These are phyloP conservation scores for Malassezia slooffiae DNA, from an alignment of 1,284 basidiomycete species.

Conservation along the genomic window DNA sequence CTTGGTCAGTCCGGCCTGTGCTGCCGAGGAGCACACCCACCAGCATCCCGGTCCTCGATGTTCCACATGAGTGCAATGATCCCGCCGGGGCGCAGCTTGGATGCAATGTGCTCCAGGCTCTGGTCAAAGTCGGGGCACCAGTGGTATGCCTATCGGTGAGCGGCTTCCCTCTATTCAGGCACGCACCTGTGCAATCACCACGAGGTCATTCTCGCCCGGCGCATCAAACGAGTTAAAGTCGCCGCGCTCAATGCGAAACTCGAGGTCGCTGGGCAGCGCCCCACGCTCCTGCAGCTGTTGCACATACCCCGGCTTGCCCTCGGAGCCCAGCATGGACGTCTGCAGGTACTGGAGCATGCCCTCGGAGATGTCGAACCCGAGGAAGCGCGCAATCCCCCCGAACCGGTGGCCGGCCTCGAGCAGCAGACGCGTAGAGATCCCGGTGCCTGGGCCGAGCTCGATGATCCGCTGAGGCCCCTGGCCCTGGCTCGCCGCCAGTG, in stretches of 20 bases:
- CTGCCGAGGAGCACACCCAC: constrained; percentile 2
- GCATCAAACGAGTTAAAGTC: constrained; percentile 30
- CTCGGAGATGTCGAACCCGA: constrained; percentile 26
- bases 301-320: constrained; percentile 9
- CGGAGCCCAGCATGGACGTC: constrained; percentile 15
- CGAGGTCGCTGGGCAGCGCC: constrained; percentile 13
- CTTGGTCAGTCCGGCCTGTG: too few relatives aligned
- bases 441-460: constrained; percentile 39
- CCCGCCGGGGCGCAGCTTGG: constrained; percentile 24
- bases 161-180: too few relatives aligned
- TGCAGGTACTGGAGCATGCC: constrained; percentile 34
- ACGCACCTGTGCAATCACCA: constrained; percentile 27
- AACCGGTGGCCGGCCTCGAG: constrained; percentile 19
- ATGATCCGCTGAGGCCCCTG: constrained; percentile 24
- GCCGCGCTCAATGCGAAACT: constrained; percentile 25
- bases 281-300: constrained; percentile 19
- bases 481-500: constrained; percentile 16
- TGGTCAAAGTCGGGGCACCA: constrained; percentile 33
- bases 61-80: constrained; percentile 40
- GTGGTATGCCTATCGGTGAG: constrained; percentile 38
- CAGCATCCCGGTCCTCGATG: constrained; percentile 34
- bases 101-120: constrained; percentile 20
- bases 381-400: constrained; percentile 17
- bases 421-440: constrained; percentile 34
- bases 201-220: constrained; percentile 22